Conservation (phyloP, 805 yeast species). For the Pichia phayaonensis region DNA sequence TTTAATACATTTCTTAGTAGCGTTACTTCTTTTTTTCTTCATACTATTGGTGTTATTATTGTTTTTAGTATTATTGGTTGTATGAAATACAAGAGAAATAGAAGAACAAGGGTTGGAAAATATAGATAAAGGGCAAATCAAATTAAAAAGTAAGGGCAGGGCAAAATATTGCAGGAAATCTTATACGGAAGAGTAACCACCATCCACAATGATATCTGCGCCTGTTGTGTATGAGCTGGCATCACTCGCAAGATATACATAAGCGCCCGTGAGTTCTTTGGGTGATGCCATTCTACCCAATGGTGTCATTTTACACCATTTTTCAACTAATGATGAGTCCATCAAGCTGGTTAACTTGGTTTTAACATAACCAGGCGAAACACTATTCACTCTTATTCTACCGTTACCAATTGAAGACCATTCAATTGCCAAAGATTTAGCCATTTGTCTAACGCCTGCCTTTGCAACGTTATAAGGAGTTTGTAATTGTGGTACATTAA, state of each 20-base stretch:
- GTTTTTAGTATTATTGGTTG: too few relatives aligned
- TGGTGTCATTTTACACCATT: slow-evolving; percentile 51
- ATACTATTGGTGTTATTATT: neutral
- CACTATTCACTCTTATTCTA: slow-evolving; percentile 62
- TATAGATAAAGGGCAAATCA: neutral
- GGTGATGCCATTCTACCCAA: slow-evolving; percentile 71
- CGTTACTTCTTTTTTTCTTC: neutral
- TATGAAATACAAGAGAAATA: too few relatives aligned
- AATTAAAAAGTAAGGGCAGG: neutral
- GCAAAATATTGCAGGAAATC: neutral
- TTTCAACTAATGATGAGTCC: slow-evolving; percentile 35
- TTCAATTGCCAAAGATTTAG: slow-evolving; percentile 75
- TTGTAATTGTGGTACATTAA: slow-evolving; percentile 80
- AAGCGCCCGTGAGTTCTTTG: slow-evolving; percentile 72
- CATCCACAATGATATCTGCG: slow-evolving; percentile 68
- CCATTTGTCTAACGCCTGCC: slow-evolving; percentile 74
- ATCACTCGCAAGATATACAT: slow-evolving; percentile 69
- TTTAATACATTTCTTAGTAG: neutral
- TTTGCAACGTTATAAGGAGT: slow-evolving; percentile 82
- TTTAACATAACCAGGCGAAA: slow-evolving; percentile 81
- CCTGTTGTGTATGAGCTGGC: slow-evolving; percentile 80
- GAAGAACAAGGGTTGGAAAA: neutral
- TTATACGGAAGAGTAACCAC: slow-evolving; percentile 53
- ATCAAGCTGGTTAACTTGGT: slow-evolving; percentile 55
- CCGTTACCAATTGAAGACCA: slow-evolving; percentile 72